Conservation (phyloP, 2,329 filamentous ascomycete species). For the Penicillium sp. region DNA sequence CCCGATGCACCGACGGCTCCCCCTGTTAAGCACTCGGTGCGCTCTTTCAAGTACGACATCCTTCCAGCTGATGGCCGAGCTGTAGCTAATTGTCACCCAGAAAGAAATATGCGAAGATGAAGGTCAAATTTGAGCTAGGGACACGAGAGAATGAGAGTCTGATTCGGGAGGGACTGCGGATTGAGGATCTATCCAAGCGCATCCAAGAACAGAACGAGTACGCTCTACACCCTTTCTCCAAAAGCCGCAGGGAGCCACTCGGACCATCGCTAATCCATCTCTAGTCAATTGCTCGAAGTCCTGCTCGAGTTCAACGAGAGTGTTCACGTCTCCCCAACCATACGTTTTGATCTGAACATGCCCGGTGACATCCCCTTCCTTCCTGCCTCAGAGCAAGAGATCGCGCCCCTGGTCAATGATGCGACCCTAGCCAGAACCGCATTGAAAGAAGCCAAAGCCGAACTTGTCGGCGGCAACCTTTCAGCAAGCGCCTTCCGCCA, state of each 20-base stretch:
- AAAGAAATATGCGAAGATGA: constrained; percentile 89
- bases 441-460: constrained; percentile 38
- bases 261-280: constrained; percentile 11
- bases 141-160: constrained; percentile 61
- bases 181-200: constrained; percentile 72
- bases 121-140: constrained; percentile 74
- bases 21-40: constrained; percentile 54
- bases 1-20: constrained; percentile 30
- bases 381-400: constrained; percentile 41
- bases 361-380: constrained; percentile 46
- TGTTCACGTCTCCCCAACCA: constrained; percentile 67
- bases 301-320: constrained; percentile 85
- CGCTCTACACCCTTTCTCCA: constrained; percentile 26
- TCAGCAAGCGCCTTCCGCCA: constrained; percentile 34
- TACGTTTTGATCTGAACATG: constrained; percentile 66
- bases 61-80: not conserved
- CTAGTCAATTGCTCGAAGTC: constrained; percentile 79
- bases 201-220: constrained; percentile 92
- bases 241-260: not conserved
- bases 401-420: constrained; percentile 32
- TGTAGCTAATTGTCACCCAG: constrained; percentile 26
- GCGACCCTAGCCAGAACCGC: constrained; percentile 31
- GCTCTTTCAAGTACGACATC: constrained; percentile 58
- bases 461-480: constrained; percentile 36
- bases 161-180: constrained; percentile 76